A percentile compares a stretch with the other conserved stretches of the same genome.
Evolutionary conservation across 441 rosid species (phyloP).

Genomic region (Metrosideros polymorpha): DNA sequence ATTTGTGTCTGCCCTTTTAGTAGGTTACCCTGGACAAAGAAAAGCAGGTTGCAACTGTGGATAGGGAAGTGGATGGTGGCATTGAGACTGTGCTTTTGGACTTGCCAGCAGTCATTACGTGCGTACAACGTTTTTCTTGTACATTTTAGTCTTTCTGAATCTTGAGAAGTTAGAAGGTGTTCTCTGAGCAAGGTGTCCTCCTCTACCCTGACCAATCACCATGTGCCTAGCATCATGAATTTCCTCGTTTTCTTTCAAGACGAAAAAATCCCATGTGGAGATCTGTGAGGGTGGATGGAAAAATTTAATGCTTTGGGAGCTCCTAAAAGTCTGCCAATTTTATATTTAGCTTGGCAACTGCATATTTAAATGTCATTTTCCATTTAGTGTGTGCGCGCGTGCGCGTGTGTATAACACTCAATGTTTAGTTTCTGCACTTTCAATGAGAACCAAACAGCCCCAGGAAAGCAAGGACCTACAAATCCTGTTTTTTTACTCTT

Average conservation of each 20-base stretch:
- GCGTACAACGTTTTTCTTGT: background rate
- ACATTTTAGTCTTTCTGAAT: background rate
- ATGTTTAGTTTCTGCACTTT: background rate
- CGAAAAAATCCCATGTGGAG: background rate
- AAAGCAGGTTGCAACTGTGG: constrained; percentile 60
- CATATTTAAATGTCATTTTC: background rate
- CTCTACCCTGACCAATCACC: background rate
- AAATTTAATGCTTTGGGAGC: background rate
- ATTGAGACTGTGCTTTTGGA: constrained; percentile 70
- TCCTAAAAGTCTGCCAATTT: background rate
- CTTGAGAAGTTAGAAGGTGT: background rate
- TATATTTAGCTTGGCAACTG: background rate
- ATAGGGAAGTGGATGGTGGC: constrained; percentile 95
- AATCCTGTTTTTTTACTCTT: background rate
- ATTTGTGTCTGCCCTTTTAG: constrained; percentile 19
- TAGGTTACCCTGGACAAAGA: constrained; percentile 81
- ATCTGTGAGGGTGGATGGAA: background rate
- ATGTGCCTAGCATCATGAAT: background rate
- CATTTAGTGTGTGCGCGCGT: too few species aligned
- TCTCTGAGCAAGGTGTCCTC: background rate
- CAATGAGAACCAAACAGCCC: background rate
- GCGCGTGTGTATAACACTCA: too few species aligned
- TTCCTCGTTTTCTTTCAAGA: background rate
- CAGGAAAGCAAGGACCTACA: background rate
- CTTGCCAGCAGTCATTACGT: constrained; percentile 88